Base-by-base conservation (phyloP, 73 alveolate species). In the Blepharisma stoltei region DNA sequence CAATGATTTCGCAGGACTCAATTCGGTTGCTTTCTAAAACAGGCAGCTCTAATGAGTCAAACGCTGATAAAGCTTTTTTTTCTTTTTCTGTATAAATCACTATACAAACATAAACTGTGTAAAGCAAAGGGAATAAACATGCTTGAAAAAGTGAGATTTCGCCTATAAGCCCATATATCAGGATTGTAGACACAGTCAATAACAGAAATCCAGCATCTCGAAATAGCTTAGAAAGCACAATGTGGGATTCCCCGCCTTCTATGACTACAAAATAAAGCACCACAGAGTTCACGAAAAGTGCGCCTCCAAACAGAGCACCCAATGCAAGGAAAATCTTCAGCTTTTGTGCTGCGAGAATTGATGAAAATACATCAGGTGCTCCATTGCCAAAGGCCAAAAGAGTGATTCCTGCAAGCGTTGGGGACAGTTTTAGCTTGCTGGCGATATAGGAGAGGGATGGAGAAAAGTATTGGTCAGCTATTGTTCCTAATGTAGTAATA, bases 351-450 rank as follows among this genome's bases (percentile, higher is more conserved):
- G 99, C 99, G 20, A 92, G 86, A 37, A 97, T 76, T 38, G 98
- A 89, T 0, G 99, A 89, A 53, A 97, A 78, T 18, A 97, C 98
- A 85, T 97, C 99, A 53, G 98, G 97, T 6, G 99, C 99, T 23
- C 99, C 99, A 85, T 95, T 97, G 6, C 98, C 98, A 54, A 97
- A 93, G 55, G 99, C 99, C 49, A 97, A 85, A 8, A 97, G 81
- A 7, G 99, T 97, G 8, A 91, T 95, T 52, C 98, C 93, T 20
- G 97, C 95, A 50, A 90, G 54, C 4, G 91, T 53, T 48, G 90
- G 86, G 1, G 93, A 84, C 6, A 90, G 68, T 14, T 52, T 79
- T 4, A 90, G 84, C 7, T 50, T 54, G 41, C 55, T 44, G 18
- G 95, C 27, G 5, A 84, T 23, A 48, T 60, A 25, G 46, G 81